phyloP scores from a whole-genome alignment of 176 grass and related monocot species.

The Musa troglodytarum region DNA sequence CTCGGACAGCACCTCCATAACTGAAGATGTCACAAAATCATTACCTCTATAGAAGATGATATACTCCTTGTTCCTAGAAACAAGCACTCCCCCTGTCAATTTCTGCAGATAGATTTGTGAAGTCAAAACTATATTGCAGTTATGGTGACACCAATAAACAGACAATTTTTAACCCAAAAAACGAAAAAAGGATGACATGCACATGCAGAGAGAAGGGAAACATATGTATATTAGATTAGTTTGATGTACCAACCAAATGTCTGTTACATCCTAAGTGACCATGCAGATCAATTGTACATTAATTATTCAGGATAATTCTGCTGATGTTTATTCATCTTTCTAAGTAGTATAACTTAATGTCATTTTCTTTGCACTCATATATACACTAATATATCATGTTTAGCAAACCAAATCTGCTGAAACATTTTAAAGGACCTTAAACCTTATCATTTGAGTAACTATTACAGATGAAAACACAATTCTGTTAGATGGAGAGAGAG shows the following conservation, averaged over 20 bases:
- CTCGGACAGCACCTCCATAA: slow-evolving; percentile 53
- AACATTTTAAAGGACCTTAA: too few relatives aligned
- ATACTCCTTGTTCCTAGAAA: slow-evolving; percentile 93
- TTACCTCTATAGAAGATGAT: slow-evolving; percentile 92
- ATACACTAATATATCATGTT: too few relatives aligned
- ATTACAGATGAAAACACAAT: not conserved
- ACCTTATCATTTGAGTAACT: not conserved
- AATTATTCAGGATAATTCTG: too few relatives aligned
- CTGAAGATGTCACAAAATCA: slow-evolving; percentile 67
- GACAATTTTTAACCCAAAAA: not conserved
- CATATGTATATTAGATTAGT: too few relatives aligned
- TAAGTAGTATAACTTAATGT: too few relatives aligned
- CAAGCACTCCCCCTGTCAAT: slow-evolving; percentile 92
- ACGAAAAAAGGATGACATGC: not conserved
- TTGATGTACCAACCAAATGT: too few relatives aligned
- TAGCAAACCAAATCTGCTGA: too few relatives aligned
- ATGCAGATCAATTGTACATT: too few relatives aligned
- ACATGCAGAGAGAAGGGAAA: too few relatives aligned
- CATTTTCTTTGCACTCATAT: too few relatives aligned
- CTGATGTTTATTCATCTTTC: too few relatives aligned
- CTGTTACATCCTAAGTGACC: too few relatives aligned
- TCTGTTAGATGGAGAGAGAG: not conserved
- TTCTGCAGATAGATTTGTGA: slow-evolving; percentile 50
- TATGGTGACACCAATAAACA: not conserved
- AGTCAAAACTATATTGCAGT: slow-evolving; percentile 26